A percentile compares a stretch with the other conserved stretches of the same genome.
Evolutionary conservation across 441 rosid species (phyloP).

Genomic region (Pelargonium fulgidum): DNA sequence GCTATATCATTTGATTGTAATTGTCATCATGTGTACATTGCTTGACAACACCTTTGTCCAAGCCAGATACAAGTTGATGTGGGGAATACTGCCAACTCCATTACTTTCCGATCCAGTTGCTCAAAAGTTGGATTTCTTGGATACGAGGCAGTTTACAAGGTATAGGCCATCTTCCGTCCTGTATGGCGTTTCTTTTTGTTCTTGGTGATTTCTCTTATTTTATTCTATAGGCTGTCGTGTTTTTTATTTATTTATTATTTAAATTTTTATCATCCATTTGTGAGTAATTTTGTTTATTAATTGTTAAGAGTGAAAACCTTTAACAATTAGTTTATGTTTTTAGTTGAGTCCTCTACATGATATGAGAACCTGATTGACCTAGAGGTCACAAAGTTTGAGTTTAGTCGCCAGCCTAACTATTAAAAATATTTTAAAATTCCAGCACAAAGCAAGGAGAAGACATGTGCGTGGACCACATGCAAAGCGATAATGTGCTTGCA

Average conservation of each 20-base stretch:
- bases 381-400: too few relatives aligned
- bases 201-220: neutral
- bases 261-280: too few relatives aligned
- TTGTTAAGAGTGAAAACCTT: too few relatives aligned
- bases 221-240: neutral
- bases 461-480: too few relatives aligned
- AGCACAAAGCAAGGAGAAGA: too few relatives aligned
- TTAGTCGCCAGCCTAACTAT: too few relatives aligned
- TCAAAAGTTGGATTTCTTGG: constrained; percentile 69
- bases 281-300: too few relatives aligned
- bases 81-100: constrained; percentile 48
- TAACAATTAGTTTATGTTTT: too few relatives aligned
- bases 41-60: constrained; percentile 17
- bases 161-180: constrained; percentile 24
- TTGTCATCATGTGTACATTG: constrained; percentile 11
- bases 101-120: constrained; percentile 66
- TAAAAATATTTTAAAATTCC: too few relatives aligned
- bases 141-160: constrained; percentile 81
- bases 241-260: too few relatives aligned
- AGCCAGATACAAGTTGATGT: constrained; percentile 72
- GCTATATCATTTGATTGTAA: neutral
- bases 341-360: too few relatives aligned
- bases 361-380: neutral
- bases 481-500: too few relatives aligned
- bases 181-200: neutral